Evolutionary conservation across 2,329 filamentous ascomycete genomes (phyloP), one percentile per base, ranked within the genome.

Genomic region (Scorias spongiosa): DNA sequence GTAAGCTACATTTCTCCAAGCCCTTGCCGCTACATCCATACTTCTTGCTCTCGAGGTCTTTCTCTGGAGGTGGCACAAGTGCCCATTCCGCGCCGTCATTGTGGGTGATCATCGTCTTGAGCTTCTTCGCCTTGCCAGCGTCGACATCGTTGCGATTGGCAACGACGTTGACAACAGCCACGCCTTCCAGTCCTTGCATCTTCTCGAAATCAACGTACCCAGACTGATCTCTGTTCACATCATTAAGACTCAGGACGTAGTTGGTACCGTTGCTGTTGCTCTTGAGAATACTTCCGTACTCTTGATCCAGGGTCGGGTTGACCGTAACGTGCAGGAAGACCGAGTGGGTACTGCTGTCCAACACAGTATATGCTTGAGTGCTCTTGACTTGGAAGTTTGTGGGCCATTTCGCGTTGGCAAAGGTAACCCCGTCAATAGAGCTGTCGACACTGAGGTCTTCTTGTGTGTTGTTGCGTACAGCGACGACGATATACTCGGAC

Each of bases 221-320:
- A 2, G 61, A 54, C 10, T 72, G 67, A 57, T 95, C 79, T 53
- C 85, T 76, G 63, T 96, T 95, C 57, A 96, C 86, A 15, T 76
- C 77, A 41, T 76, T 69, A 18, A 91, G 71, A 62, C 84, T 93
- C 50, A 93, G 68, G 10, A 94, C 84, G 57, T 95, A 98, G 1
- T 84, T 91, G 1, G 91, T 98, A 43, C 91, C 91, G 58, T 98
- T 96, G 55, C 87, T 95, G 67, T 98, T 98, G 58, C 87, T 95
- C 75, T 96, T 98, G 64, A 98, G 78, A 53, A 98, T 85, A 18
- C 82, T 81, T 32, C 91, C 91, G 54, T 84, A 87, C 47, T 82
- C 76, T 42, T 74, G 76, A 14, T 77, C 80, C 42, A 69, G 60
- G 2, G 68, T 67, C 36, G 72, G 74, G 54, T 83, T 81, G 36